These are phyloP conservation scores for Caryopteris hybrid DNA, from an alignment of 305 asterid species.

Conservation along the genomic window DNA sequence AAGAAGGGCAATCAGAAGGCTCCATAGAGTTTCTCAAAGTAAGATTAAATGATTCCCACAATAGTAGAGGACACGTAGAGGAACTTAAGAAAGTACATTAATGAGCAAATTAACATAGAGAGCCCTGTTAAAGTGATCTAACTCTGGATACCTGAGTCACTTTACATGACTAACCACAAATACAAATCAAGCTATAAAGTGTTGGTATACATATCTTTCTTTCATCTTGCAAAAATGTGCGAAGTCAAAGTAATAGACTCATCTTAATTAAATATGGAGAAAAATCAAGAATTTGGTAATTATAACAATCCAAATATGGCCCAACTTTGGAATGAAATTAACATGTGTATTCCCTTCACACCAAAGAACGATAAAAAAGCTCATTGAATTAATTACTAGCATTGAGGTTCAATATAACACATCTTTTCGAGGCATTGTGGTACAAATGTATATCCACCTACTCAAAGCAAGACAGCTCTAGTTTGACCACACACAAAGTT, in stretches of 20 bases:
- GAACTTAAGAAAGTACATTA: background rate
- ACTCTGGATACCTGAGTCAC: background rate
- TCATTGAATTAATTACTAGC: background rate
- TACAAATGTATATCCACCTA: background rate
- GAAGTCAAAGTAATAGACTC: background rate
- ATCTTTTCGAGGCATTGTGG: background rate
- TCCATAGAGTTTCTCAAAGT: background rate
- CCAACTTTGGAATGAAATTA: background rate
- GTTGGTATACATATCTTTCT: background rate
- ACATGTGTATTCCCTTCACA: background rate
- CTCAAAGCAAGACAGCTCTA: constrained; percentile 1
- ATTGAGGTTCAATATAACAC: background rate
- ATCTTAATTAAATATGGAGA: constrained; percentile 3
- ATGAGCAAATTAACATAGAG: background rate
- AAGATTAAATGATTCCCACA: background rate
- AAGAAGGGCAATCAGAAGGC: background rate
- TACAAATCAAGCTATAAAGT: background rate
- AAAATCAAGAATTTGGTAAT: background rate
- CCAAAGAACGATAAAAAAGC: background rate
- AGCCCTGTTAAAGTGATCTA: background rate
- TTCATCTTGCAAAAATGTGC: background rate
- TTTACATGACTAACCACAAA: background rate
- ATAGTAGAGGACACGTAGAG: background rate
- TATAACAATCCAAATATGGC: background rate
- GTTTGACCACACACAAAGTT: no score